Percentiles rank a stretch among this genome's conserved stretches.
Evolutionary conservation across 208 protist genomes (phyloP).

Genomic region (Leishmania tropica): DNA sequence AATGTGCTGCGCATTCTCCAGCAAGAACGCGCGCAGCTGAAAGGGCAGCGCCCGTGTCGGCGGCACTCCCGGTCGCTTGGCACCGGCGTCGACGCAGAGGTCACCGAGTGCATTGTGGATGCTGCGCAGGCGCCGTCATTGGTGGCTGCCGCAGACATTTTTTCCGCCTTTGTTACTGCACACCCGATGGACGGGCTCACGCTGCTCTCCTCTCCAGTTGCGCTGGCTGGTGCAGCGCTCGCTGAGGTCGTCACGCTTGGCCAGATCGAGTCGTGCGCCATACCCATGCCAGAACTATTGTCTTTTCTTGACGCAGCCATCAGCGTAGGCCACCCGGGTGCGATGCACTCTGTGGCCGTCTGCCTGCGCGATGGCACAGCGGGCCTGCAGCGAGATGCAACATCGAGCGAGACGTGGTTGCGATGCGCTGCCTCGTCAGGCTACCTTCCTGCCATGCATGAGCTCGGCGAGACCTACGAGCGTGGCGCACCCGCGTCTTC

Average conservation of each 20-base stretch:
- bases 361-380: constrained; percentile 63
- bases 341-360: constrained; percentile 68
- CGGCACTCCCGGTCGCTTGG: constrained; percentile 7
- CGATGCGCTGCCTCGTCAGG: constrained; percentile 55
- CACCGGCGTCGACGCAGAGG: constrained; percentile 9
- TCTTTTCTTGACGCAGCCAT: constrained; percentile 58
- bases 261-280: background rate
- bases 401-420: constrained; percentile 64
- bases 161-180: constrained; percentile 10
- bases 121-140: constrained; percentile 21
- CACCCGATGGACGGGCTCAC: background rate
- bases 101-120: constrained; percentile 12
- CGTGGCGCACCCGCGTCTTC: constrained; percentile 31
- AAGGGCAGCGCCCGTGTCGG: constrained; percentile 30
- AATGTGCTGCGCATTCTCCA: constrained; percentile 22
- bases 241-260: constrained; percentile 36
- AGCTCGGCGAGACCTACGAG: constrained; percentile 77
- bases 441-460: constrained; percentile 84
- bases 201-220: constrained; percentile 6
- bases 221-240: constrained; percentile 44
- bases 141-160: constrained; percentile 6
- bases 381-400: constrained; percentile 44
- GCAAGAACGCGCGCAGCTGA: constrained; percentile 20
- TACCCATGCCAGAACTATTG: constrained; percentile 10
- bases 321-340: constrained; percentile 46